Conservation (phyloP, 2,329 filamentous ascomycete species). For the Davidsoniella virescens region DNA sequence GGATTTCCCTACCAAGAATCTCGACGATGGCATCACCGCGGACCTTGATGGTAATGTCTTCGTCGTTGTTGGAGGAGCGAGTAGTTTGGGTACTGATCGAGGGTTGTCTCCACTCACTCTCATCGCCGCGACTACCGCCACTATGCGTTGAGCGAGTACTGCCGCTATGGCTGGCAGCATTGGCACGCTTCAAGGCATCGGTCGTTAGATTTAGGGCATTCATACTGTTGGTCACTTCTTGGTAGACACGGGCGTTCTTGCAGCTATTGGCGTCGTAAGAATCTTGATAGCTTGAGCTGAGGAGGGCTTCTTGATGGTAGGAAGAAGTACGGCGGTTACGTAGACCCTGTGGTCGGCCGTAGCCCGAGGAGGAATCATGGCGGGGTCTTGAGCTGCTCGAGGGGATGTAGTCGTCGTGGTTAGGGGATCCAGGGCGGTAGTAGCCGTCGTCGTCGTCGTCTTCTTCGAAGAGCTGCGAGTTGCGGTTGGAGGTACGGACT, state of each 20-base stretch:
- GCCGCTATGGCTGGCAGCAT: conserved; percentile 27
- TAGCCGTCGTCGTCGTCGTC: conserved; percentile 3
- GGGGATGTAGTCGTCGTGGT: conserved; percentile 8
- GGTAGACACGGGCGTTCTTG: conserved; percentile 27
- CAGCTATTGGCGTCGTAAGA: conserved; percentile 25
- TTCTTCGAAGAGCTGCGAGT: conserved; percentile 4
- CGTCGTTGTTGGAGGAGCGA: conserved; percentile 29
- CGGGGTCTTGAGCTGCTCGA: conserved; percentile 5
- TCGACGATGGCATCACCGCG: conserved; percentile 39
- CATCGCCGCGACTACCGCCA: conserved; percentile 40
- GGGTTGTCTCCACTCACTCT: conserved; percentile 41
- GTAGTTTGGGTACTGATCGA: conserved; percentile 47
- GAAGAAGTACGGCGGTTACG: conserved; percentile 5
- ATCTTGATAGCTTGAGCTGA: conserved; percentile 2
- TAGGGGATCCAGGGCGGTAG: background rate
- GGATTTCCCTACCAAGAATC: conserved; percentile 40
- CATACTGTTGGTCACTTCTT: conserved; percentile 13
- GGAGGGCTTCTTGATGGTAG: conserved; percentile 1
- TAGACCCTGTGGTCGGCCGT: background rate
- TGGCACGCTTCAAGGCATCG: conserved; percentile 36
- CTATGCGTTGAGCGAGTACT: conserved; percentile 42
- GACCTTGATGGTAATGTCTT: conserved; percentile 46
- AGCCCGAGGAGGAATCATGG: conserved; percentile 5
- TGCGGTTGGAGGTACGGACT: background rate
- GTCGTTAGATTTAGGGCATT: conserved; percentile 24